Conservation (phyloP, 352 stramenopile species). For the Globisporangium paroecandrum region DNA sequence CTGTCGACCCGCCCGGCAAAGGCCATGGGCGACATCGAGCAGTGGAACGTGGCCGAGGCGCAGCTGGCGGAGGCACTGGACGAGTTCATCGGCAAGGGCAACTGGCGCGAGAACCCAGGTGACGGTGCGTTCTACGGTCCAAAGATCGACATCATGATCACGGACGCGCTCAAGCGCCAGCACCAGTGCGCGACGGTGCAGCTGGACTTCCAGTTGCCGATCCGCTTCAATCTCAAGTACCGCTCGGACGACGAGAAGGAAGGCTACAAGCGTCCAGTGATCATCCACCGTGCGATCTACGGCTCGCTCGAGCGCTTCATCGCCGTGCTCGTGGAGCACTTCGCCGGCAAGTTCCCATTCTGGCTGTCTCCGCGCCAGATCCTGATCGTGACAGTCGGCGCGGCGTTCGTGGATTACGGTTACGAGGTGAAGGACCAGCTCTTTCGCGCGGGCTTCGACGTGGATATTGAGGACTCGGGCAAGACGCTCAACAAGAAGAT, state of each 20-base stretch:
- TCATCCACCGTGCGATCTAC: constrained; percentile 97
- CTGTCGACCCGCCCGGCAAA: constrained; percentile 95
- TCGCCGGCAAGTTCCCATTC: constrained; percentile 94
- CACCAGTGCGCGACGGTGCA: constrained; percentile 98
- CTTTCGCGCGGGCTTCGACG: constrained; percentile 85
- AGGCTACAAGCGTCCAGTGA: constrained; percentile 93
- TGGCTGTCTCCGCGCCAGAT: constrained; percentile 91
- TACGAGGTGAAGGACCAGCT: constrained; percentile 88
- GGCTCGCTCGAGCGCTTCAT: constrained; percentile 98
- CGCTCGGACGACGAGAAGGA: constrained; percentile 64
- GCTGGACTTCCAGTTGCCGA: constrained; percentile 98
- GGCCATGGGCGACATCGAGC: constrained; percentile 90
- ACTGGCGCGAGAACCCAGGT: constrained; percentile 90
- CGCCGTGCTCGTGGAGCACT: constrained; percentile 97
- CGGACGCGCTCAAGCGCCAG: constrained; percentile 94
- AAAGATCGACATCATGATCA: constrained; percentile 98
- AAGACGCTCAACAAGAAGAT: constrained; percentile 87
- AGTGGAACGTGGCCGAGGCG: constrained; percentile 91
- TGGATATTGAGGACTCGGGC: constrained; percentile 70
- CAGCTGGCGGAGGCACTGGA: constrained; percentile 65
- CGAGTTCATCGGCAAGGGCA: constrained; percentile 38
- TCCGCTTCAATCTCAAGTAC: constrained; percentile 97
- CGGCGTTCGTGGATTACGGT: constrained; percentile 94
- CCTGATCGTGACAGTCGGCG: constrained; percentile 84
- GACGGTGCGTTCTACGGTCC: constrained; percentile 97